Evolutionary conservation across 2,329 filamentous ascomycete species (phyloP).

Genomic region (Metarhizium brunneum): DNA sequence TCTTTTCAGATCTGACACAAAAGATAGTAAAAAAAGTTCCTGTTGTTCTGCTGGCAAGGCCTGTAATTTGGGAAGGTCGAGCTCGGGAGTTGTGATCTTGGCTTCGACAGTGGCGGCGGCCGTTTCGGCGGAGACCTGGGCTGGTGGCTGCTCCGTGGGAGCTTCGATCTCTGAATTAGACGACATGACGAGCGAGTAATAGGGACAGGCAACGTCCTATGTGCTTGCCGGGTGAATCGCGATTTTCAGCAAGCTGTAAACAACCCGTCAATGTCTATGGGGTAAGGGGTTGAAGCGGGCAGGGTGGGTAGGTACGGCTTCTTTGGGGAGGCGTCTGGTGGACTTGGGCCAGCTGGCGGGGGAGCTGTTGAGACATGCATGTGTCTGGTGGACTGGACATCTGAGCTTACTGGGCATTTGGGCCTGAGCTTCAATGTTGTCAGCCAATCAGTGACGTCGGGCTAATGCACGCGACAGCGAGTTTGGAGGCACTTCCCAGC

Average conservation of each 20-base stretch:
- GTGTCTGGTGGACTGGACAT: too few relatives aligned
- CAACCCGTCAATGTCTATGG: neutral
- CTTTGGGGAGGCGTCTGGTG: too few relatives aligned
- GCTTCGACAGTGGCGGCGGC: constrained; percentile 21
- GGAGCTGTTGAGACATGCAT: neutral
- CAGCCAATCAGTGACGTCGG: neutral
- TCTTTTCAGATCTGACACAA: constrained; percentile 71
- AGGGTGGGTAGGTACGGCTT: neutral
- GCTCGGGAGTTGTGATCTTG: constrained; percentile 56
- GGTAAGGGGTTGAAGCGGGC: neutral
- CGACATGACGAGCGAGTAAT: constrained; percentile 21
- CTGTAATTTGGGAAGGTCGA: constrained; percentile 85
- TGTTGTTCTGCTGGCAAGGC: constrained; percentile 88
- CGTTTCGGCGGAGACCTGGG: constrained; percentile 9
- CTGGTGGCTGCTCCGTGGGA: constrained; percentile 13
- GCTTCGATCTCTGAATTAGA: constrained; percentile 26
- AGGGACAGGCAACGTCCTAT: constrained; percentile 13
- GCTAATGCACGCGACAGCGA: neutral
- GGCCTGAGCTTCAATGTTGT: neutral
- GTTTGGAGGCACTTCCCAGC: too few relatives aligned
- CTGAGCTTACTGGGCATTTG: neutral
- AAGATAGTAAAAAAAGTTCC: constrained; percentile 85
- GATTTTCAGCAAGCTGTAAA: neutral
- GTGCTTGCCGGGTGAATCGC: neutral
- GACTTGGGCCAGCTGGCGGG: neutral